These are phyloP conservation scores for Colletotrichum horii DNA, from an alignment of 2,329 filamentous ascomycete genomes.

Conservation along the genomic window DNA sequence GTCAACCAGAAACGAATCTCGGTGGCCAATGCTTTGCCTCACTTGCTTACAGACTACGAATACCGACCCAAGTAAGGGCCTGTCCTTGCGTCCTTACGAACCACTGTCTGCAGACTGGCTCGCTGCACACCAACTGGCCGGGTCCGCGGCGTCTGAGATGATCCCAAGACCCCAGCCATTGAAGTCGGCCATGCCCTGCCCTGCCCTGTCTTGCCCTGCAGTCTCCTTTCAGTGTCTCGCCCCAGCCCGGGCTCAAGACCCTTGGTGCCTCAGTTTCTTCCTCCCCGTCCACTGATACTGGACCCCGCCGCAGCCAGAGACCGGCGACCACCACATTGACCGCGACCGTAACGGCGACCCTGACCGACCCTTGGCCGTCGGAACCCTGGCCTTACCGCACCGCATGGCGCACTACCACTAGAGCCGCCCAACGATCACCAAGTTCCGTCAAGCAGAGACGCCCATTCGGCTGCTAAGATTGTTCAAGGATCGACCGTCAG, in stretches of 20 bases:
- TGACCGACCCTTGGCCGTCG: neutral
- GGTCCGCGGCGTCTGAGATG: neutral
- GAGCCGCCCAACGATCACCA: constrained; percentile 7
- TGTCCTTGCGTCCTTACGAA: neutral
- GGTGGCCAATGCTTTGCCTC: neutral
- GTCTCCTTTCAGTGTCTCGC: neutral
- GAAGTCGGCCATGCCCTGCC: neutral
- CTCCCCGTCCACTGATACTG: neutral
- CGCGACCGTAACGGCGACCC: neutral
- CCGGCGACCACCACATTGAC: neutral
- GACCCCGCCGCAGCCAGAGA: neutral
- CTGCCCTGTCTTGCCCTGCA: neutral
- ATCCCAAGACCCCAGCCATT: neutral
- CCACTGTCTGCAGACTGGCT: neutral
- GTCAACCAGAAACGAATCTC: neutral
- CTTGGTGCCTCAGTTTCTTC: constrained; percentile 9
- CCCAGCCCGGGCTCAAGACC: constrained; percentile 14
- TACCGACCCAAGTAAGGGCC: neutral
- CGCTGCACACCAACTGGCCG: neutral
- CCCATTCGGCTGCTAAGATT: constrained; percentile 3
- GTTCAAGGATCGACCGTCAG: constrained; percentile 12
- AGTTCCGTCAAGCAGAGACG: neutral
- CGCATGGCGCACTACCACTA: constrained; percentile 8
- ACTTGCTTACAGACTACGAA: neutral
- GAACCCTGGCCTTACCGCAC: neutral